Evolutionary conservation across 495 filamentous ascomycete genomes (phyloP).

Genomic region (Penicillium subrubescens): DNA sequence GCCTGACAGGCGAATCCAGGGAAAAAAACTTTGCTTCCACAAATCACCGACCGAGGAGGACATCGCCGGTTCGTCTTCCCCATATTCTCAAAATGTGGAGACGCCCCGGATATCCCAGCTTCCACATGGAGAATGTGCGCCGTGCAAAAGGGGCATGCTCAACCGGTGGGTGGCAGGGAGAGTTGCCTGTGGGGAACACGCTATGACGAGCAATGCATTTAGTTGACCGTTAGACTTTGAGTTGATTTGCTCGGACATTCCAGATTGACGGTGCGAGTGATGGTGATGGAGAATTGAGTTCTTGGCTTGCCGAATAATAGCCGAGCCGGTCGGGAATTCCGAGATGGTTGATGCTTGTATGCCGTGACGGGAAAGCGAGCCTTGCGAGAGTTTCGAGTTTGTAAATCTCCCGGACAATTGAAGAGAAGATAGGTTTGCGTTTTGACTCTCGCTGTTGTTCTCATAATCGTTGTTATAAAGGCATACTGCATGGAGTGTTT

Average conservation of each 20-base stretch:
- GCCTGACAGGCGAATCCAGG: background rate
- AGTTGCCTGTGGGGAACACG: background rate
- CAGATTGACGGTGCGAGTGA: slow-evolving; percentile 2
- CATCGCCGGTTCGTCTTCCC: background rate
- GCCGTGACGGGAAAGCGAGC: background rate
- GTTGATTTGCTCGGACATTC: slow-evolving; percentile 18
- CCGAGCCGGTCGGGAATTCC: slow-evolving; percentile 3
- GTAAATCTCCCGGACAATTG: too few relatives aligned
- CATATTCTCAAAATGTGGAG: slow-evolving; percentile 7
- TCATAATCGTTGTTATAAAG: background rate
- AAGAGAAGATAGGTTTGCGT: too few relatives aligned
- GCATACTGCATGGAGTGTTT: background rate
- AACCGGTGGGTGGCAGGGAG: background rate
- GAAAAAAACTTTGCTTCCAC: background rate
- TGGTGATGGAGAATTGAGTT: background rate
- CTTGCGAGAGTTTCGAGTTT: background rate
- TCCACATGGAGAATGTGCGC: background rate
- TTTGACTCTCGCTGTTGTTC: too few relatives aligned
- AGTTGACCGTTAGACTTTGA: background rate
- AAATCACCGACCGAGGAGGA: background rate
- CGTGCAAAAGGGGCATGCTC: background rate
- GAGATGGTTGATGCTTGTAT: background rate
- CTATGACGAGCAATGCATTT: background rate
- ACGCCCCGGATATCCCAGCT: background rate
- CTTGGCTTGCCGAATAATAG: background rate